phyloP scores from a whole-genome alignment of 805 yeast genomes.

The Candida yuanshanica region DNA sequence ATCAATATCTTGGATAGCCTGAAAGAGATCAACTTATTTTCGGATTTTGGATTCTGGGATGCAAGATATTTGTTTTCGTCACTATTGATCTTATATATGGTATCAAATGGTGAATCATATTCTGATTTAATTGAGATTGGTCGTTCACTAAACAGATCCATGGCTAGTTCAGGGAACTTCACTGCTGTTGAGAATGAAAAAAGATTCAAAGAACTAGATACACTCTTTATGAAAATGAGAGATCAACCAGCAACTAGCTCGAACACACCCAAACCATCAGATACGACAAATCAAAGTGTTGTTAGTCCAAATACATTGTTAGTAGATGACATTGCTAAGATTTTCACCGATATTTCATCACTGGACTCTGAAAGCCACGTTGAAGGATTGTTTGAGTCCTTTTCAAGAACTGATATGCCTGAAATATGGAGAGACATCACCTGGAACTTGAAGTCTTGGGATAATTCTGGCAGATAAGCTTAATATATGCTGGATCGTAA shows the following conservation, averaged over 20 bases:
- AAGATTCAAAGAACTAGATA: conserved; percentile 22
- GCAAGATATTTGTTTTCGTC: conserved; percentile 33
- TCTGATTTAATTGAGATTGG: conserved; percentile 19
- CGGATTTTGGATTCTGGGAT: conserved; percentile 36
- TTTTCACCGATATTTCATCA: conserved; percentile 13
- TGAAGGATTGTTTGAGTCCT: background rate
- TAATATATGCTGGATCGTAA: background rate
- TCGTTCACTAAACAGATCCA: conserved; percentile 19
- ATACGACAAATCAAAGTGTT: background rate
- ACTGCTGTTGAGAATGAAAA: conserved; percentile 28
- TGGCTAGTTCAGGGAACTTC: conserved; percentile 27
- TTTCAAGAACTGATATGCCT: conserved; percentile 3
- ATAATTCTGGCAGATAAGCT: conserved; percentile 12
- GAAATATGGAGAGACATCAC: conserved; percentile 21
- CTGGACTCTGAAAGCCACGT: background rate
- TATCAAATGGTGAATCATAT: conserved; percentile 18
- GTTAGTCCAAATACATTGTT: conserved; percentile 17
- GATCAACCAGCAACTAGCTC: background rate
- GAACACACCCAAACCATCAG: background rate
- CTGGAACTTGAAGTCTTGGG: conserved; percentile 18
- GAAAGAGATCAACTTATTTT: conserved; percentile 25
- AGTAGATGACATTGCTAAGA: conserved; percentile 17
- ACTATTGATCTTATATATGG: conserved; percentile 26
- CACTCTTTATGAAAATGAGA: conserved; percentile 13
- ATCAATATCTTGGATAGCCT: conserved; percentile 26